These are phyloP conservation scores for Leptographium lundbergii DNA, from an alignment of 2,329 filamentous ascomycete genomes.

Conservation along the genomic window DNA sequence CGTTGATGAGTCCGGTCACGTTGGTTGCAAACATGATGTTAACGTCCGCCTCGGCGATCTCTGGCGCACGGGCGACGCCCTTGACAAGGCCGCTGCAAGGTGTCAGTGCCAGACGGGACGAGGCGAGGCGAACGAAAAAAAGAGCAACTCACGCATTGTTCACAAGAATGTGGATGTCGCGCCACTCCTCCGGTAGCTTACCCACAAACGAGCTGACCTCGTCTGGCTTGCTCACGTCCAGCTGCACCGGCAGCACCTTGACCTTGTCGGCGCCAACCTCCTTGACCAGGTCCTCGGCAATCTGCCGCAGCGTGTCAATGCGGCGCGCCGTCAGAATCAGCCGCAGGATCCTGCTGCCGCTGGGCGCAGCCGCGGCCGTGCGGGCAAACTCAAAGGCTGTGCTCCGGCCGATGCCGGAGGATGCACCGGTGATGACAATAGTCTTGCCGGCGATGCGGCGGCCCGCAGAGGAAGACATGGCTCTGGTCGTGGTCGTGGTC, in stretches of 20 bases:
- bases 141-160: slow-evolving; percentile 73
- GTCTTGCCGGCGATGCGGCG: slow-evolving; percentile 91
- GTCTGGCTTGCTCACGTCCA: slow-evolving; percentile 74
- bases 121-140: background rate
- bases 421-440: slow-evolving; percentile 81
- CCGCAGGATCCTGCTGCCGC: slow-evolving; percentile 44
- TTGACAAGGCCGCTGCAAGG: slow-evolving; percentile 65
- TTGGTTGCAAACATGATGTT: slow-evolving; percentile 85
- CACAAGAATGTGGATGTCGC: slow-evolving; percentile 74
- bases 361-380: slow-evolving; percentile 50
- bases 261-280: slow-evolving; percentile 80
- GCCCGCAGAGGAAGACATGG: slow-evolving; percentile 25
- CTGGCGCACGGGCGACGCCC: slow-evolving; percentile 72
- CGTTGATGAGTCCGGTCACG: slow-evolving; percentile 86
- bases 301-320: slow-evolving; percentile 60
- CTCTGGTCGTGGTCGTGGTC: background rate
- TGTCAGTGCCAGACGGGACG: background rate
- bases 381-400: slow-evolving; percentile 88
- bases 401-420: slow-evolving; percentile 75
- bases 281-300: slow-evolving; percentile 62
- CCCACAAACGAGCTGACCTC: slow-evolving; percentile 63
- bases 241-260: slow-evolving; percentile 66
- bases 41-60: slow-evolving; percentile 73
- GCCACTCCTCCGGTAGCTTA: slow-evolving; percentile 67
- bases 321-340: slow-evolving; percentile 84